phyloP scores from a whole-genome alignment of 2,329 filamentous ascomycete genomes.

The Hymenoscyphus fraxineus region DNA sequence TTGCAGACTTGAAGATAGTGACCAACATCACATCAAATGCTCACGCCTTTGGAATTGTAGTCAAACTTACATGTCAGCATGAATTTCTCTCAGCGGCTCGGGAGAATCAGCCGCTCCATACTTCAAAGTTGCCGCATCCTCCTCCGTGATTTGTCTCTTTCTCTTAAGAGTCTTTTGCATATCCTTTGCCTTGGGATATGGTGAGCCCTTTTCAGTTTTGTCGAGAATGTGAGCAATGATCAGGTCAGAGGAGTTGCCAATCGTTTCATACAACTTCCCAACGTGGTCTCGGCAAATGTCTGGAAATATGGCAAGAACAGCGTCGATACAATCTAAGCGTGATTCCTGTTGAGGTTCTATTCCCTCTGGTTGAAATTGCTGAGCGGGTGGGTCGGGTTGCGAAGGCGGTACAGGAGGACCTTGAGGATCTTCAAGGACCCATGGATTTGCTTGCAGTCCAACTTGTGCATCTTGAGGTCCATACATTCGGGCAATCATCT shows the following conservation, averaged over 20 bases:
- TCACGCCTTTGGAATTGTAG: background rate
- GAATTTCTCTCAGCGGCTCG: constrained; percentile 16
- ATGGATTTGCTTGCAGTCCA: background rate
- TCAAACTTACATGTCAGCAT: constrained; percentile 23
- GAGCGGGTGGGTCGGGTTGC: background rate
- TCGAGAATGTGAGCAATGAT: constrained; percentile 40
- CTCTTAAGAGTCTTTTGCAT: constrained; percentile 35
- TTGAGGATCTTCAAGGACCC: background rate
- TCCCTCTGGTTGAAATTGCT: background rate
- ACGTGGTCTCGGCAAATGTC: constrained; percentile 44
- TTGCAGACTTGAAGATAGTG: background rate
- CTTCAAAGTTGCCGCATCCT: constrained; percentile 36
- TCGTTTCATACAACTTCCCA: constrained; percentile 35
- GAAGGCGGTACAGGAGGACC: background rate
- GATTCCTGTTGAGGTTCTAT: constrained; percentile 11
- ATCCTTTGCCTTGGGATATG: constrained; percentile 43
- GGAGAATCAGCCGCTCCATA: constrained; percentile 31
- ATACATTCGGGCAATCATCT: background rate
- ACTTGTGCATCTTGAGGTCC: background rate
- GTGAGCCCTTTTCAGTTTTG: constrained; percentile 37
- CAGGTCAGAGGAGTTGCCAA: constrained; percentile 25
- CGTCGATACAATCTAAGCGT: constrained; percentile 30
- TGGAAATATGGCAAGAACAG: constrained; percentile 44
- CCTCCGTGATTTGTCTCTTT: constrained; percentile 36
- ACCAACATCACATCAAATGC: background rate